A percentile compares a stretch with the other conserved stretches of the same genome.
These are phyloP conservation scores for Penicillium paxilli DNA, from an alignment of 495 filamentous ascomycete genomes.

Conservation along the genomic window DNA sequence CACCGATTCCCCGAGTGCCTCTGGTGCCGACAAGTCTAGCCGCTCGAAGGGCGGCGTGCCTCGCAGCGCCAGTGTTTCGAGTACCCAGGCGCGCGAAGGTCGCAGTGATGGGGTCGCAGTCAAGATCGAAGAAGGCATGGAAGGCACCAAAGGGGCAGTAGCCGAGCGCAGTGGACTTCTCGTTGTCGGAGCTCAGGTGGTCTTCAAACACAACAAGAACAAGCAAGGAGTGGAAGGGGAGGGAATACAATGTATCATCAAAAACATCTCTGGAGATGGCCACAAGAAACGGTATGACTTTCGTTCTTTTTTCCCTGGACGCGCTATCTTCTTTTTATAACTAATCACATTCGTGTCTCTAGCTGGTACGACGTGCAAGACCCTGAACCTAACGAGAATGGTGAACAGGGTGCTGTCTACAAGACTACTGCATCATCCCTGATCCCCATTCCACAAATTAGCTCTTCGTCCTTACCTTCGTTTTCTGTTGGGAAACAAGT, in stretches of 20 bases:
- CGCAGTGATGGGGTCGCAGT: slow-evolving; percentile 44
- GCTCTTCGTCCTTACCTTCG: slow-evolving; percentile 57
- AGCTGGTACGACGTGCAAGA: slow-evolving; percentile 88
- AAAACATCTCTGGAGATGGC: slow-evolving; percentile 79
- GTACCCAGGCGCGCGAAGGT: slow-evolving; percentile 40
- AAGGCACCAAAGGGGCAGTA: slow-evolving; percentile 47
- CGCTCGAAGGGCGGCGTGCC: slow-evolving; percentile 47
- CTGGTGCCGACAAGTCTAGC: slow-evolving; percentile 48
- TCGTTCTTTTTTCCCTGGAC: not conserved
- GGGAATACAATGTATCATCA: slow-evolving; percentile 87
- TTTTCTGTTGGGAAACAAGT: slow-evolving; percentile 80
- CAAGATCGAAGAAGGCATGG: slow-evolving; percentile 58
- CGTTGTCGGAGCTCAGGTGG: slow-evolving; percentile 74
- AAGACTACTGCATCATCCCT: slow-evolving; percentile 76
- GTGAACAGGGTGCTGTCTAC: slow-evolving; percentile 69
- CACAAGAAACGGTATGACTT: slow-evolving; percentile 66
- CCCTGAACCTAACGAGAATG: slow-evolving; percentile 80
- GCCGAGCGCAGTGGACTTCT: slow-evolving; percentile 57
- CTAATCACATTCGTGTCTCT: not conserved
- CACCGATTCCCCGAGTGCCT: slow-evolving; percentile 69
- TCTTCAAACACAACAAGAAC: slow-evolving; percentile 74
- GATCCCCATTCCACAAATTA: slow-evolving; percentile 74
- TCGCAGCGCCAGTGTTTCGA: slow-evolving; percentile 58
- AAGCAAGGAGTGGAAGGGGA: slow-evolving; percentile 67
- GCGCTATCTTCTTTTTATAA: not conserved